A percentile compares a stretch with the other conserved stretches of the same genome.
phyloP scores from a whole-genome alignment of 495 filamentous ascomycete species.

The Penicillium longicatenatum region DNA sequence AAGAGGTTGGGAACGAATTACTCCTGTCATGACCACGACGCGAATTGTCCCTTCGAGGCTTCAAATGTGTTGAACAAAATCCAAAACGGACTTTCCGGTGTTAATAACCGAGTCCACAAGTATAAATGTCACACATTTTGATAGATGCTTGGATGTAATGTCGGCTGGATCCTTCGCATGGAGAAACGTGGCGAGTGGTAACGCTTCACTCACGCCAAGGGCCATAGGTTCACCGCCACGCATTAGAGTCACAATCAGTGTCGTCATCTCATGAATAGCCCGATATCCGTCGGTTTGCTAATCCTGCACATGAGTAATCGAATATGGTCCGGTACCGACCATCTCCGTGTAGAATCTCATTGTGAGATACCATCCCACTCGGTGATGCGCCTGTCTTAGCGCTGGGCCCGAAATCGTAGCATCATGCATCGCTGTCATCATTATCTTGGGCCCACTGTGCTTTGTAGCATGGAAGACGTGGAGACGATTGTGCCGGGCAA shows the following conservation, averaged over 20 bases:
- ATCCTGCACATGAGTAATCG: constrained; percentile 58
- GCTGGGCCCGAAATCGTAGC: constrained; percentile 44
- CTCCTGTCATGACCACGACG: constrained; percentile 60
- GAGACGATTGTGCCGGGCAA: not conserved
- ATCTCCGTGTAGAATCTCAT: constrained; percentile 48
- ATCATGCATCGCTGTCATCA: constrained; percentile 61
- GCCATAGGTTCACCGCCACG: constrained; percentile 70
- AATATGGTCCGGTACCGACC: constrained; percentile 54
- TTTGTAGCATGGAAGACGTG: constrained; percentile 49
- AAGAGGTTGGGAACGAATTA: constrained; percentile 52
- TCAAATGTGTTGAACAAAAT: constrained; percentile 58
- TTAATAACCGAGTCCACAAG: constrained; percentile 67
- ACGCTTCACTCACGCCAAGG: constrained; percentile 58
- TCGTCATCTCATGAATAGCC: constrained; percentile 51
- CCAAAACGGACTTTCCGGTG: constrained; percentile 51
- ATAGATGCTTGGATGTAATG: constrained; percentile 46
- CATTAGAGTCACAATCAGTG: constrained; percentile 64
- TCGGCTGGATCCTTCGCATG: constrained; percentile 54
- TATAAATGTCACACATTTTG: constrained; percentile 43
- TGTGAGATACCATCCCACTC: constrained; percentile 57
- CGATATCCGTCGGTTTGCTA: constrained; percentile 51
- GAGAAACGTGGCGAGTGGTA: constrained; percentile 56
- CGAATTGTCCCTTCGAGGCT: constrained; percentile 40
- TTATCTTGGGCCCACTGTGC: constrained; percentile 48
- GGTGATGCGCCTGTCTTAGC: constrained; percentile 54